These are phyloP conservation scores for Hypsizygus ulmarius DNA, from an alignment of 1,284 basidiomycete genomes.

Conservation along the genomic window DNA sequence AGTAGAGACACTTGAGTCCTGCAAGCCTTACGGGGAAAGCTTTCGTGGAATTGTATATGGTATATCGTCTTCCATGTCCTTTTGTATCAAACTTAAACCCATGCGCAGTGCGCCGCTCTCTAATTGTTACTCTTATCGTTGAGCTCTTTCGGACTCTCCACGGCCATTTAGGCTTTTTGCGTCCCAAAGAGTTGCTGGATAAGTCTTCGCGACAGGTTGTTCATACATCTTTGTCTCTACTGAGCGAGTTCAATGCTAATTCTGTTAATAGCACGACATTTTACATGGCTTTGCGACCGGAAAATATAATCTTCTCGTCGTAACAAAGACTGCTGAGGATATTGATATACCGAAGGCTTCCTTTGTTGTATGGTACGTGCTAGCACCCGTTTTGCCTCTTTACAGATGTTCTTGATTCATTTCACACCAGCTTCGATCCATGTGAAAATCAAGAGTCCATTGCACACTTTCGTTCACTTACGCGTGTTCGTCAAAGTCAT, in stretches of 20 bases:
- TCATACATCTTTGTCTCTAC: background rate
- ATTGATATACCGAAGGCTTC: conserved; percentile 52
- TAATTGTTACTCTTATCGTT: conserved; percentile 26
- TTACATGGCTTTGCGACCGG: conserved; percentile 50
- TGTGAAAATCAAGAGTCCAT: conserved; percentile 61
- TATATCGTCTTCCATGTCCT: conserved; percentile 25
- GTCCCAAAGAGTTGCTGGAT: conserved; percentile 37
- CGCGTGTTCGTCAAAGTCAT: conserved; percentile 45
- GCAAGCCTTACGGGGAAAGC: conserved; percentile 44
- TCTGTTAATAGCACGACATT: conserved; percentile 35
- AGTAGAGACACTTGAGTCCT: conserved; percentile 54
- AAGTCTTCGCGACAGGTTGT: conserved; percentile 25
- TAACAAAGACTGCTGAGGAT: conserved; percentile 56
- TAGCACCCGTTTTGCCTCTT: background rate
- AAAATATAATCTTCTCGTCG: conserved; percentile 58
- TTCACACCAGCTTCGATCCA: conserved; percentile 51
- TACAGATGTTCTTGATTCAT: conserved; percentile 8
- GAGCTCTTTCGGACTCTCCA: conserved; percentile 38
- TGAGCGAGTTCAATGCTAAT: background rate
- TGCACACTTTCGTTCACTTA: conserved; percentile 47
- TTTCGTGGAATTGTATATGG: conserved; percentile 70
- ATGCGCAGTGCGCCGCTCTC: conserved; percentile 28
- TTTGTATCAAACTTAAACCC: conserved; percentile 30
- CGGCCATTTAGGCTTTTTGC: conserved; percentile 41
- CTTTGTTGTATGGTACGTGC: conserved; percentile 54